Evolutionary conservation across 139 green algal genomes (phyloP).

Genomic region (Nannochloris sp.): DNA sequence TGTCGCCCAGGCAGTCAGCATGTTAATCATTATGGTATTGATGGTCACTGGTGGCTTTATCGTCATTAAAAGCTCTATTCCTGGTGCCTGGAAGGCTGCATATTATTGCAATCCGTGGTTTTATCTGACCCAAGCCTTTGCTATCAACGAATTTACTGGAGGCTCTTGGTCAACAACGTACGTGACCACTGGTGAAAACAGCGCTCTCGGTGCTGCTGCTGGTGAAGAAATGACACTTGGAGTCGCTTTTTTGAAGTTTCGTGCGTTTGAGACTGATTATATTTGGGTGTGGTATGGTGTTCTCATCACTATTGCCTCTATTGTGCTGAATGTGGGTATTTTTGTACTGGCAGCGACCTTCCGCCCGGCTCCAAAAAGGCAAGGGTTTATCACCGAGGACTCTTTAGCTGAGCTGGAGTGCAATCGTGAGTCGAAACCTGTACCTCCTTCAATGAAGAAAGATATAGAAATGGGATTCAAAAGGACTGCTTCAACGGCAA

Average conservation of each 20-base stretch:
- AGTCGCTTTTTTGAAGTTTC: background rate
- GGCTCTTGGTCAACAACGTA: too few species aligned
- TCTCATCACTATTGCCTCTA: constrained; percentile 11
- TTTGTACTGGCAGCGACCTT: constrained; percentile 20
- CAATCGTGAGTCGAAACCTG: constrained; percentile 3
- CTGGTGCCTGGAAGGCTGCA: constrained; percentile 27
- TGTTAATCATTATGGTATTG: background rate
- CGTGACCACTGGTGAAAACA: too few species aligned
- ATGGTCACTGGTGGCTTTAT: constrained; percentile 20
- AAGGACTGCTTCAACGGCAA: background rate
- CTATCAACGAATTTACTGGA: constrained; percentile 31
- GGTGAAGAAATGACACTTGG: too few species aligned
- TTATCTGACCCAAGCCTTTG: background rate
- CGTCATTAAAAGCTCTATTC: constrained; percentile 15
- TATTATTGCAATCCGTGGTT: constrained; percentile 23
- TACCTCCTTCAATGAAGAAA: background rate
- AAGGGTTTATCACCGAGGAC: background rate
- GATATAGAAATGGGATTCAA: background rate
- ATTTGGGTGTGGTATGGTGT: constrained; percentile 20
- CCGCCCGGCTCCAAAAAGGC: background rate
- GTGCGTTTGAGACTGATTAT: constrained; percentile 10
- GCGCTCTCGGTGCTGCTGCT: too few species aligned
- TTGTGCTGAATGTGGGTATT: constrained; percentile 6
- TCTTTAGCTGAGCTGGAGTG: constrained; percentile 11
- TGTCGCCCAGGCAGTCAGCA: background rate